Base-by-base conservation (phyloP, 2,329 filamentous ascomycete genomes). In the Zasmidium cellare region DNA sequence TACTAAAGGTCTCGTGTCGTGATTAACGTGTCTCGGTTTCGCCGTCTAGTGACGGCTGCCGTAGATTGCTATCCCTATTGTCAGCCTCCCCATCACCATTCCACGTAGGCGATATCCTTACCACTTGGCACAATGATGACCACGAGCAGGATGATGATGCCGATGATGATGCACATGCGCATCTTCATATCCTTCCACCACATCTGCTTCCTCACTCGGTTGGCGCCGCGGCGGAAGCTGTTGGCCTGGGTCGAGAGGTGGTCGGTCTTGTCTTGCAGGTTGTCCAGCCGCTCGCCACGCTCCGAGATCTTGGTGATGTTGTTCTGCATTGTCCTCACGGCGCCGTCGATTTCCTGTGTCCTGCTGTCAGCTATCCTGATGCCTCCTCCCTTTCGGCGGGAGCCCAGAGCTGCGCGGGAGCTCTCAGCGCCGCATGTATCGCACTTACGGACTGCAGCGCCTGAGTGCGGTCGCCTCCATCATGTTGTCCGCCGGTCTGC, bases 121-220 rank as follows among this genome's bases (percentile, higher is more conserved):
- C 93, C 91, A 68, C 89, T 83, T 66, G 94, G 94, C 68, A 97
- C 87, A 72, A 99, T 94, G 75, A 99, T 97, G 76, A 99, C 85
- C 68, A 96, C 80, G 67, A 99, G 84, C 69, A 99, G 83, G 68
- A 97, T 84, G 75, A 97, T 89, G 77, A 99, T 89, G 71, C 92
- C 94, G 59, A 87, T 83, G 73, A 96, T 89, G 69, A 99, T 82
- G 80, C 93, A 97, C 83, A 97, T 94, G 77, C 94, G 88, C 94
- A 99, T 99, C 87, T 97, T 97, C 91, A 97, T 96, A 74, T 97
- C 93, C 85, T 97, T 97, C 93, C 92, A 97, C 93, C 93, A 97
- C 93, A 97, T 97, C 78, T 96, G 88, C 77, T 81, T 81, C 77
- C 94, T 87, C 69, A 99, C 93, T 70, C 91, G 84, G 82, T 97